phyloP scores from a whole-genome alignment of 176 grass and related monocot species.

The Oryza glaberrima region DNA sequence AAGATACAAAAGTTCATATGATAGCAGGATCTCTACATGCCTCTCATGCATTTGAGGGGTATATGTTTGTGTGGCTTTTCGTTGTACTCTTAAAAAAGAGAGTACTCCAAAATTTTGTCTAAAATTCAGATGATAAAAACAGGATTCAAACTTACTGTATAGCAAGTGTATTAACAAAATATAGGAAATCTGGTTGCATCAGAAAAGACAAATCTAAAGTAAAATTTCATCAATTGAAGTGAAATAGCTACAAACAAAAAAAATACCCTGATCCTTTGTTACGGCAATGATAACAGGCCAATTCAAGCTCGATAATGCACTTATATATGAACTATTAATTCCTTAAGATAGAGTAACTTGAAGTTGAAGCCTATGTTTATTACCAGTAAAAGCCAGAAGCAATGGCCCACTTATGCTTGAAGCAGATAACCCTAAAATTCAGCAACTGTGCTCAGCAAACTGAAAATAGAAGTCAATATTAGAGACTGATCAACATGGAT shows the following conservation, averaged over 20 bases:
- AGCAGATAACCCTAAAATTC: slow-evolving; percentile 18
- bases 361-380: slow-evolving; percentile 27
- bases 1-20: neutral
- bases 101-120: neutral
- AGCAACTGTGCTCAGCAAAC: slow-evolving; percentile 31
- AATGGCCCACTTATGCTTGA: neutral
- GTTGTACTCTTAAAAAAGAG: neutral
- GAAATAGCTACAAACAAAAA: neutral
- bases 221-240: neutral
- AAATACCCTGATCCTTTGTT: neutral
- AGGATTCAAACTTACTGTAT: slow-evolving; percentile 5
- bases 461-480: slow-evolving; percentile 26
- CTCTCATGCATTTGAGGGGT: neutral
- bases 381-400: slow-evolving; percentile 38
- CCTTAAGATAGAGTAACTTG: neutral
- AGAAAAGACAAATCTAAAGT: neutral
- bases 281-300: neutral
- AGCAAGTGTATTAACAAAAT: neutral
- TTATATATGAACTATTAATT: slow-evolving; percentile 6
- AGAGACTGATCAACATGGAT: neutral
- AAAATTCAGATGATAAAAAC: neutral
- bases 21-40: neutral
- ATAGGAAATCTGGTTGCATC: neutral
- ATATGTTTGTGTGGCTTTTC: neutral
- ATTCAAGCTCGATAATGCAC: neutral